A percentile compares a stretch with the other conserved stretches of the same genome.
Conservation (phyloP, 1,284 basidiomycete genomes). For the Mycena sp. region DNA sequence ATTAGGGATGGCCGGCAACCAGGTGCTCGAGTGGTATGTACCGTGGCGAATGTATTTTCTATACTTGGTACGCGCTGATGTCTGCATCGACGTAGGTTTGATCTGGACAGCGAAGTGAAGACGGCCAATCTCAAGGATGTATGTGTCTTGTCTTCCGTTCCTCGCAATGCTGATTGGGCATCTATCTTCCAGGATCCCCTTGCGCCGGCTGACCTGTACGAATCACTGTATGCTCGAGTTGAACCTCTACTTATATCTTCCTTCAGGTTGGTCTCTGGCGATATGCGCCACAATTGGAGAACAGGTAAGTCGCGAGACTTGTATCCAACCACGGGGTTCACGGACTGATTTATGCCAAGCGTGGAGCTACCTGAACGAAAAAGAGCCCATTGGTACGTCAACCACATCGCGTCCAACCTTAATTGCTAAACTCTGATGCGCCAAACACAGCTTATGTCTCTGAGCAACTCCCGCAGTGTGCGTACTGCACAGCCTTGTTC, state of each 20-base stretch:
- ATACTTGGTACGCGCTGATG: background rate
- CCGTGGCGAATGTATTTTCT: no score
- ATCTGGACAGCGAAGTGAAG: conserved; percentile 51
- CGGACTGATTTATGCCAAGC: conserved; percentile 39
- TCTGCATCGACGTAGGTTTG: conserved; percentile 33
- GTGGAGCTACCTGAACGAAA: conserved; percentile 56
- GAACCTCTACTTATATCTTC: background rate
- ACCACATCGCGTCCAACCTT: background rate
- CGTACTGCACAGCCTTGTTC: conserved; percentile 22
- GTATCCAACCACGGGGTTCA: background rate
- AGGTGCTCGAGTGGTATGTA: conserved; percentile 70
- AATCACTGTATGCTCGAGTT: conserved; percentile 12
- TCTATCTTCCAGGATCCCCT: conserved; percentile 58
- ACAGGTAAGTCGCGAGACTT: conserved; percentile 47
- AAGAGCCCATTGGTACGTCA: conserved; percentile 52
- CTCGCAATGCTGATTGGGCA: background rate
- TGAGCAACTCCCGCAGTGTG: conserved; percentile 49
- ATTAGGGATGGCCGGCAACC: conserved; percentile 70
- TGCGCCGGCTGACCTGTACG: conserved; percentile 67
- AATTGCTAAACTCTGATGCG: background rate
- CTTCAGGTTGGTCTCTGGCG: conserved; percentile 56
- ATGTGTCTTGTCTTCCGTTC: conserved; percentile 33
- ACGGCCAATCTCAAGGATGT: conserved; percentile 61
- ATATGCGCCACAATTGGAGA: conserved; percentile 71
- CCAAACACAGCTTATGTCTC: conserved; percentile 47